Conservation (phyloP, 2,329 filamentous ascomycete genomes). For the Aspergillus quadrilineatus region DNA sequence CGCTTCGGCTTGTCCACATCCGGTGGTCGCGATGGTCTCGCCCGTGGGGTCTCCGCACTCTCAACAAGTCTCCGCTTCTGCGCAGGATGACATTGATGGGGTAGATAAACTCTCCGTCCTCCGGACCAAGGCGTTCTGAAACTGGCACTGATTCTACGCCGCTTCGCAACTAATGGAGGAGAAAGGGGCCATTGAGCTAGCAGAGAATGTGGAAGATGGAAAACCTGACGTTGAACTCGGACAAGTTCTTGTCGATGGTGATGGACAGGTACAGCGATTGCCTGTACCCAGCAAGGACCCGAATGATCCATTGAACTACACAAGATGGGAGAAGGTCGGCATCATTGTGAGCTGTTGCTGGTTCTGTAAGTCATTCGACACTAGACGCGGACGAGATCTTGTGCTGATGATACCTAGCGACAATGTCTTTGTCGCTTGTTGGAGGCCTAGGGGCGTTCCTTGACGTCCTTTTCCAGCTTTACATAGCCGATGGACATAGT, state of each 20-base stretch:
- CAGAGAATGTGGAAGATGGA: conserved; percentile 17
- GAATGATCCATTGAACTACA: conserved; percentile 29
- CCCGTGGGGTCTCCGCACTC: neutral
- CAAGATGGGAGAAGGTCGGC: conserved; percentile 24
- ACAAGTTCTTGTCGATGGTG: conserved; percentile 18
- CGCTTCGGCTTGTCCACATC: neutral
- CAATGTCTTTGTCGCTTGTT: conserved; percentile 29
- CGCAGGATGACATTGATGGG: neutral
- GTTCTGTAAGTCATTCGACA: conserved; percentile 22
- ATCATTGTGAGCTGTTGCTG: conserved; percentile 30
- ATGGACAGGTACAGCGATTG: conserved; percentile 22
- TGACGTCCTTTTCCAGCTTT: conserved; percentile 34
- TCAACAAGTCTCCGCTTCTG: neutral
- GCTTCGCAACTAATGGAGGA: neutral
- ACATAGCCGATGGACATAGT: conserved; percentile 27
- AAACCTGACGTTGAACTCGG: neutral
- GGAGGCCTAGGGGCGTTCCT: conserved; percentile 35
- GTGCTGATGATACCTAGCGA: conserved; percentile 10
- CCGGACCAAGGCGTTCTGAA: no score
- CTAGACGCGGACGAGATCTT: neutral
- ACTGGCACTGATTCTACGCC: neutral
- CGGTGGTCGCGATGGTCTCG: neutral
- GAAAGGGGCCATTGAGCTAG: conserved; percentile 7
- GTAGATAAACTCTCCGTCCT: neutral
- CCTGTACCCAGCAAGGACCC: conserved; percentile 27